These are phyloP conservation scores for Mycena galopus DNA, from an alignment of 768 basidiomycete species.

Conservation along the genomic window DNA sequence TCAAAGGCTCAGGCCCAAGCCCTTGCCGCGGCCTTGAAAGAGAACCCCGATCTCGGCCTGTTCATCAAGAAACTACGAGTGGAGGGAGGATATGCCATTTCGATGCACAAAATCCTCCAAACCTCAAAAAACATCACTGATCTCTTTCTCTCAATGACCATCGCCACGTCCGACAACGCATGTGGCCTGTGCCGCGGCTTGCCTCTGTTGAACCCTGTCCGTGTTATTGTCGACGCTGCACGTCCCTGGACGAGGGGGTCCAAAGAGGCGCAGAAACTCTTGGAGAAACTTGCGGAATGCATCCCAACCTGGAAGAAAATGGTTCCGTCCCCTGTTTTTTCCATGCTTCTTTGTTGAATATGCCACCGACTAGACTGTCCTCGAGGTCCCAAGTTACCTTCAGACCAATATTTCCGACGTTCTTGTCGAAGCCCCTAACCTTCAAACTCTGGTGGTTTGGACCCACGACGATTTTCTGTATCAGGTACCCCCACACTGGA, in stretches of 20 bases:
- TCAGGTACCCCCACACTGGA: not conserved
- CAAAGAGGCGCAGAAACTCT: not conserved
- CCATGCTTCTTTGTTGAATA: not conserved
- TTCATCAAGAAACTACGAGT: slow-evolving; percentile 32
- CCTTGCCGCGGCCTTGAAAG: not conserved
- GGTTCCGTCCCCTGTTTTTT: too few species aligned
- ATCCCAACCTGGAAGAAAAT: slow-evolving; percentile 11
- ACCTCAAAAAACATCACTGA: slow-evolving; percentile 13
- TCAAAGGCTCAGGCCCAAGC: slow-evolving; percentile 27
- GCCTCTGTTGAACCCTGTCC: slow-evolving; percentile 5
- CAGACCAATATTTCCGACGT: not conserved
- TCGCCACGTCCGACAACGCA: slow-evolving; percentile 3
- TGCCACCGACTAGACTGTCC: not conserved
- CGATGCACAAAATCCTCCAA: slow-evolving; percentile 29
- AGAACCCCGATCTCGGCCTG: slow-evolving; percentile 16
- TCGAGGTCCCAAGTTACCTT: not conserved
- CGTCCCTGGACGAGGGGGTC: not conserved
- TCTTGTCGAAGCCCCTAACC: slow-evolving; percentile 1
- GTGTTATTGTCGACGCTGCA: not conserved
- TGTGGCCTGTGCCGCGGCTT: slow-evolving; percentile 15
- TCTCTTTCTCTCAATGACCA: not conserved
- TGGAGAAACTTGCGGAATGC: not conserved
- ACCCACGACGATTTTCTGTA: not conserved
- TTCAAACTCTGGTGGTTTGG: not conserved
- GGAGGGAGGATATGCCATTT: slow-evolving; percentile 27